These are phyloP conservation scores for Simplicillium sp. DNA, from an alignment of 2,329 filamentous ascomycete genomes.

Conservation along the genomic window DNA sequence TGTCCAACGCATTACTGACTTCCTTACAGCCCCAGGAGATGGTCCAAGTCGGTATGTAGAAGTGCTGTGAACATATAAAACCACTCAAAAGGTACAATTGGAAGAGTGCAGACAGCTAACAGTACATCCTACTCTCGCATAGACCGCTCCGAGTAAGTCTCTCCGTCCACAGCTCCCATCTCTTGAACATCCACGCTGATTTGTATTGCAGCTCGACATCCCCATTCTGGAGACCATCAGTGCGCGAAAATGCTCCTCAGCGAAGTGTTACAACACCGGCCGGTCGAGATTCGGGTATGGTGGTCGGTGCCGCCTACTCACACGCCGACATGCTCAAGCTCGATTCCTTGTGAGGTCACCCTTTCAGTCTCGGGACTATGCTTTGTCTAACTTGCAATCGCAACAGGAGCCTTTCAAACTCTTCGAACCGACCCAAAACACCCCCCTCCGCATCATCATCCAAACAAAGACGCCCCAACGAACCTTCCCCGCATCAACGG, in stretches of 20 bases:
- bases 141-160: conserved; percentile 56
- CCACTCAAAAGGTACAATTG: no score
- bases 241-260: conserved; percentile 41
- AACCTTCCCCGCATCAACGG: conserved; percentile 46
- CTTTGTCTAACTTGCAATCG: background rate
- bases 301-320: conserved; percentile 92
- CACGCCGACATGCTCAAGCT: conserved; percentile 92
- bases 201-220: conserved; percentile 58
- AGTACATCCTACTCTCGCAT: no score
- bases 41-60: conserved; percentile 88
- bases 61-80: background rate
- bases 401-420: conserved; percentile 26
- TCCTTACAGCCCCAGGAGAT: conserved; percentile 67
- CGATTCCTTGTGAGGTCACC: conserved; percentile 58
- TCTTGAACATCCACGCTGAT: background rate
- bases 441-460: conserved; percentile 55
- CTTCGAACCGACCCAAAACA: conserved; percentile 61
- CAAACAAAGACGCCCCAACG: conserved; percentile 35
- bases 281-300: conserved; percentile 55
- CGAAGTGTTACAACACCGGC: conserved; percentile 29
- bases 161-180: conserved; percentile 5
- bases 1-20: conserved; percentile 19
- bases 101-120: no score
- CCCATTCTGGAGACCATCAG: conserved; percentile 73
- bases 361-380: background rate